Evolutionary conservation across 1,284 basidiomycete species (phyloP), one percentile per base, ranked within the genome.

Genomic region (Sporisorium sorghi): DNA sequence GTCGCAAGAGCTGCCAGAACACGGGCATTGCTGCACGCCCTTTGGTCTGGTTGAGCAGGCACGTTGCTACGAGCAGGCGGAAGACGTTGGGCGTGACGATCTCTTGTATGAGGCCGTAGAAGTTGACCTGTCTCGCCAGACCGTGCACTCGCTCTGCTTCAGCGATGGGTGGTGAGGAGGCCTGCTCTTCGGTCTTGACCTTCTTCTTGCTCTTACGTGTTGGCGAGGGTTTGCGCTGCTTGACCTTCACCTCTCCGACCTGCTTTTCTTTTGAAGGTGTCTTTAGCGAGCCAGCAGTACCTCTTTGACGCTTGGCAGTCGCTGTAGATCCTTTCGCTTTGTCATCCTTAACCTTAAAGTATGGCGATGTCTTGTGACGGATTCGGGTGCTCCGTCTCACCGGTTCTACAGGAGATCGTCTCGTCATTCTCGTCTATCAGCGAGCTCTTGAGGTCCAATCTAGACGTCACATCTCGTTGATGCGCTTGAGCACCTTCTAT

Each of bases 31-130:
- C 71, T 9, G 65, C 65, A 0, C 58, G 43, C 1, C 71, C 71
- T 50, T 63, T 64, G 15, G 72, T 69, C 52, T 74, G 72, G 37
- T 74, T 74, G 35, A 74, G 72, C 30, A 74, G 52, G 21, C 62
- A 69, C 9, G 72, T 74, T 47, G 63, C 72, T 11, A 69, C 58
- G 7, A 74, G 61, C 50, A 69, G 32, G 3, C 66, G 61, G 23
- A 74, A 74, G 42, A 74, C 66, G 39, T 68, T 64, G 26, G 72
- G 66, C 5, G 66, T 58, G 6, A 74, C 61, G 6, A 74, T 46
- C 58, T 69, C 72, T 39, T 74, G 72, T 15, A 74, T 68, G n/a
- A 74, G 49, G 32, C 72, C 66, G 26, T 58, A 74, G 47, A 74
- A 74, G 21, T 57, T 65, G 42, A 28, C 50, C 32, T 57, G 55